These are phyloP conservation scores for Neurospora sp. DNA, from an alignment of 495 filamentous ascomycete genomes.

Conservation along the genomic window DNA sequence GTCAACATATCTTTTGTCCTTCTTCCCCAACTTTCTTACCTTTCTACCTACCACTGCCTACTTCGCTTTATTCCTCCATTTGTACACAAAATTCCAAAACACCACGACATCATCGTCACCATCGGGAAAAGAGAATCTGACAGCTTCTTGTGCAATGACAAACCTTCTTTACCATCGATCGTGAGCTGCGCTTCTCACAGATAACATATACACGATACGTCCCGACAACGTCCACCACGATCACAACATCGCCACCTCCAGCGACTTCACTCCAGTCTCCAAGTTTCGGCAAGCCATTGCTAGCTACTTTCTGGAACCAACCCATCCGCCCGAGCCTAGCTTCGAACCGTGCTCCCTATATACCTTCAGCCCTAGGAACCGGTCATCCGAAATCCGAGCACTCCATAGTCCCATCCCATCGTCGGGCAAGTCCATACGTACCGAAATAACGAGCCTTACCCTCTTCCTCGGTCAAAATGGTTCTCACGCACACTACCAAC, in stretches of 20 bases:
- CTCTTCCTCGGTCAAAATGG: slow-evolving; percentile 25
- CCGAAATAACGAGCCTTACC: background rate
- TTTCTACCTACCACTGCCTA: background rate
- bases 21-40: slow-evolving; percentile 1
- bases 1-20: slow-evolving; percentile 1
- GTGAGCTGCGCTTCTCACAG: slow-evolving; percentile 16
- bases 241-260: background rate
- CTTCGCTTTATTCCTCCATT: background rate
- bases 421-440: background rate
- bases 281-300: background rate
- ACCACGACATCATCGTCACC: background rate
- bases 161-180: slow-evolving; percentile 6
- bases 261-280: background rate
- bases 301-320: background rate
- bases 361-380: background rate
- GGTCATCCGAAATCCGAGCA: background rate
- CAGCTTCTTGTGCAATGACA: slow-evolving; percentile 14
- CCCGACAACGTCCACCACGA: background rate
- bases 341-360: background rate
- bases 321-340: background rate
- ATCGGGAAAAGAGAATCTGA: background rate
- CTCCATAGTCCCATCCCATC: background rate
- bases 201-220: background rate
- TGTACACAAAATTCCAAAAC: background rate
- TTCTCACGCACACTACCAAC: slow-evolving; percentile 59